phyloP scores from a whole-genome alignment of 352 stramenopile genomes.

The Globisporangium barbulae region DNA sequence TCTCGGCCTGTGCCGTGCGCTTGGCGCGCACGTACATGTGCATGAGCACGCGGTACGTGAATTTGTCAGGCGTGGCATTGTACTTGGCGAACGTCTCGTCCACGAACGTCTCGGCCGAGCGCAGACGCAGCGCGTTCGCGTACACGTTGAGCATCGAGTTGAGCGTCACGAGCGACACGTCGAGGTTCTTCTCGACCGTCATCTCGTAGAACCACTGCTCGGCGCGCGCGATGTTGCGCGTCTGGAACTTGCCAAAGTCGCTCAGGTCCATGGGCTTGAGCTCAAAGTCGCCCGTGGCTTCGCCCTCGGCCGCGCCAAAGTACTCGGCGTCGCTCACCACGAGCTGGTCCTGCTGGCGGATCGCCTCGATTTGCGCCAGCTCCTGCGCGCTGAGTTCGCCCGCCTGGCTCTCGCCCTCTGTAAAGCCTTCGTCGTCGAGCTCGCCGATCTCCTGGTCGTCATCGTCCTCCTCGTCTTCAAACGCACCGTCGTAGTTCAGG shows the following conservation, averaged over 20 bases:
- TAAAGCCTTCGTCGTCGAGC: constrained; percentile 35
- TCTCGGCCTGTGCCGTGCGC: constrained; percentile 50
- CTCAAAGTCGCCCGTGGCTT: constrained; percentile 47
- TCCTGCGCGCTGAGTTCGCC: constrained; percentile 38
- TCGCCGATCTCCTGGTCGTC: constrained; percentile 35
- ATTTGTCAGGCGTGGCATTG: constrained; percentile 41
- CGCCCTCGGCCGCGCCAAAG: constrained; percentile 32
- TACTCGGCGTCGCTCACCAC: constrained; percentile 24
- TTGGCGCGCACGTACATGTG: constrained; percentile 77
- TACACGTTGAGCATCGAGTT: constrained; percentile 80
- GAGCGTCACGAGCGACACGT: constrained; percentile 51
- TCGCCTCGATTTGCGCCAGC: constrained; percentile 27
- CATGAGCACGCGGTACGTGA: constrained; percentile 77
- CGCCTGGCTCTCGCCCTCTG: constrained; percentile 25
- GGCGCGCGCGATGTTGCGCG: constrained; percentile 59
- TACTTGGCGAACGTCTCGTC: constrained; percentile 45
- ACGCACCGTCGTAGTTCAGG: constrained; percentile 62
- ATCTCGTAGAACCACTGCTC: constrained; percentile 65
- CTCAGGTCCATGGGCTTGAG: constrained; percentile 49
- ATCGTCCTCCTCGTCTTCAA: constrained; percentile 55
- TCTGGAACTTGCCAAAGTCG: constrained; percentile 73
- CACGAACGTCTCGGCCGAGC: constrained; percentile 48
- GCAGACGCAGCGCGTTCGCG: constrained; percentile 67
- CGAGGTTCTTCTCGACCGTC: constrained; percentile 35
- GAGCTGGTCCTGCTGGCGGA: constrained; percentile 34